These are phyloP conservation scores for Candida boleticola DNA, from an alignment of 805 yeast species.

Conservation along the genomic window DNA sequence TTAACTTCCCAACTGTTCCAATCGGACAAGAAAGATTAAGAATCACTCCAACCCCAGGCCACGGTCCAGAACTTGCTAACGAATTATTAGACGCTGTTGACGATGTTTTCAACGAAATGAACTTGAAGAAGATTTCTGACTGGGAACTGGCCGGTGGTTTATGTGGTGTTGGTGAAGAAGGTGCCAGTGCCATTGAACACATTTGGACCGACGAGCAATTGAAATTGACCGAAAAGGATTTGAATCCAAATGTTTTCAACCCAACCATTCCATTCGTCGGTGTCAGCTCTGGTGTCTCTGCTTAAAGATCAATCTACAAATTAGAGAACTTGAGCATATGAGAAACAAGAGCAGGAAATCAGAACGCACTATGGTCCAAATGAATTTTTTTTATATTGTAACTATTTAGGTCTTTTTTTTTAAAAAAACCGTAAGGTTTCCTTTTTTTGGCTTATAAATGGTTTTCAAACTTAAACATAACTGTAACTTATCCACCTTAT, in stretches of 20 bases:
- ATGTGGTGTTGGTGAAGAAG: conserved; percentile 65
- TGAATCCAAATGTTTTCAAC: conserved; percentile 64
- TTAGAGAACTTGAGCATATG: too few species aligned
- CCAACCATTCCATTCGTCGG: conserved; percentile 64
- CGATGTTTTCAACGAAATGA: conserved; percentile 71
- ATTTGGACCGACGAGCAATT: conserved; percentile 89
- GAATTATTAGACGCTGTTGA: conserved; percentile 77
- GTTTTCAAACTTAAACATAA: too few species aligned
- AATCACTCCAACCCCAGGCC: conserved; percentile 99
- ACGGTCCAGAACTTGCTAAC: conserved; percentile 71
- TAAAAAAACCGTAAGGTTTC: not conserved
- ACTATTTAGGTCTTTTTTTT: not conserved
- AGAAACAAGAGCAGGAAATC: too few species aligned
- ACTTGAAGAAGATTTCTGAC: conserved; percentile 69
- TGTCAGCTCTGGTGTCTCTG: conserved; percentile 64
- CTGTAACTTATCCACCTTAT: too few species aligned
- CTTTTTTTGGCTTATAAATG: too few species aligned
- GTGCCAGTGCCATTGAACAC: conserved; percentile 48
- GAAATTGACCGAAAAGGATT: conserved; percentile 55
- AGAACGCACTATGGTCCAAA: too few species aligned
- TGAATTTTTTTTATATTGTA: not conserved
- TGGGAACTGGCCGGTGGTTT: conserved; percentile 85
- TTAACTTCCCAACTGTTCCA: conserved; percentile 97
- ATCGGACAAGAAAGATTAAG: conserved; percentile 94
- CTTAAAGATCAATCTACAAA: conserved; percentile 9